A percentile compares a stretch with the other conserved stretches of the same genome.
phyloP scores from a whole-genome alignment of 768 basidiomycete genomes.

The Suillus tomentosus region DNA sequence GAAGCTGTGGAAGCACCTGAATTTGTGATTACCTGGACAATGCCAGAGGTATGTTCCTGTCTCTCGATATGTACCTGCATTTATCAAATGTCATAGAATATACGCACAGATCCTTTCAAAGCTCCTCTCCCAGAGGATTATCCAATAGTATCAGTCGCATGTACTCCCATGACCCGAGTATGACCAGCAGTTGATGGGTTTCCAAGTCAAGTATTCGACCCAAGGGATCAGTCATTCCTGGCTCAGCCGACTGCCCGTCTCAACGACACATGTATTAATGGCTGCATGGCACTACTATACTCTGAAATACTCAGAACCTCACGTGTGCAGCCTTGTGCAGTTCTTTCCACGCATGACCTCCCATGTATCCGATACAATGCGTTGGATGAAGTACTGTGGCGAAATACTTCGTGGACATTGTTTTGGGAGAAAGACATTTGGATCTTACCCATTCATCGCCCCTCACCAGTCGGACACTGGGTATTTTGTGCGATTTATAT shows the following conservation, averaged over 20 bases:
- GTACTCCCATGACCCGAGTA: neutral
- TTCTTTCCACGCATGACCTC: conserved; percentile 18
- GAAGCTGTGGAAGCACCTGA: neutral
- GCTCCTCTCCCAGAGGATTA: neutral
- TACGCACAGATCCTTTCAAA: neutral
- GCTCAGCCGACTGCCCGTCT: conserved; percentile 10
- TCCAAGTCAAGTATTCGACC: conserved; percentile 11
- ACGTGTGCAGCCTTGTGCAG: neutral
- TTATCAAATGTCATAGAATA: neutral
- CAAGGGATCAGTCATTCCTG: conserved; percentile 11
- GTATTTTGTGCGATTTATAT: too few relatives aligned
- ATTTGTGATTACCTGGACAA: neutral
- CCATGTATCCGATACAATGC: conserved; percentile 12
- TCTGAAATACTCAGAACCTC: neutral
- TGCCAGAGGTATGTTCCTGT: neutral
- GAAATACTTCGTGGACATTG: too few relatives aligned
- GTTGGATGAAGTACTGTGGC: neutral
- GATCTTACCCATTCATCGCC: too few relatives aligned
- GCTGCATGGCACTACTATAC: conserved; percentile 15
- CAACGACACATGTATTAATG: conserved; percentile 19
- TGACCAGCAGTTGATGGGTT: neutral
- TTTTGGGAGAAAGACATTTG: too few relatives aligned
- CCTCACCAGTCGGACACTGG: too few relatives aligned
- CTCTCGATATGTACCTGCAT: neutral
- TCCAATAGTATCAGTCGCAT: neutral